These are phyloP conservation scores for Spirogloea muscicola DNA, from an alignment of 139 green algal species.

Conservation along the genomic window DNA sequence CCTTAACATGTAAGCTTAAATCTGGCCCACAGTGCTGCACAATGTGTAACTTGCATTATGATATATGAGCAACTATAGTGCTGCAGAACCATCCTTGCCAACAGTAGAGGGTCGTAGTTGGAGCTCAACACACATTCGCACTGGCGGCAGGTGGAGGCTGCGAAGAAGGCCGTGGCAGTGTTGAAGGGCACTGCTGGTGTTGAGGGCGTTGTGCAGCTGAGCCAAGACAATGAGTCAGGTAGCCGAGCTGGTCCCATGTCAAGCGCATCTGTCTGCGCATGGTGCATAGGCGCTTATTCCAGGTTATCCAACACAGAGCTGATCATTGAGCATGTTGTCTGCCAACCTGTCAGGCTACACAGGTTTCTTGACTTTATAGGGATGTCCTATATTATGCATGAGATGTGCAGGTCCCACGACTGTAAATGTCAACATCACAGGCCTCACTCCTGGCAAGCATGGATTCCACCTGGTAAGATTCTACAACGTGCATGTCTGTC, in stretches of 20 bases:
- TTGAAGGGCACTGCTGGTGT: slow-evolving; percentile 33
- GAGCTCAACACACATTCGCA: too few relatives aligned
- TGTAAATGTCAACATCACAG: slow-evolving; percentile 31
- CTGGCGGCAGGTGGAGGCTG: slow-evolving; percentile 17
- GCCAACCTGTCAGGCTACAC: background rate
- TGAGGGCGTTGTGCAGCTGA: slow-evolving; percentile 21
- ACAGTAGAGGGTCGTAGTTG: too few relatives aligned
- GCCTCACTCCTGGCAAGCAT: slow-evolving; percentile 32
- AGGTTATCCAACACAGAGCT: too few relatives aligned
- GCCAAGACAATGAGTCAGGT: slow-evolving; percentile 30
- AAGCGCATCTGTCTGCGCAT: background rate
- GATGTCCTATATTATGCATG: background rate
- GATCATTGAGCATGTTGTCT: background rate
- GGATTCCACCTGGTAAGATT: slow-evolving; percentile 38
- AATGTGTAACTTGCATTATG: too few relatives aligned
- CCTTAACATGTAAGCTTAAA: too few relatives aligned
- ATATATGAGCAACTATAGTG: too few relatives aligned
- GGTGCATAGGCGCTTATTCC: too few relatives aligned
- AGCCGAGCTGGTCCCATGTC: too few relatives aligned
- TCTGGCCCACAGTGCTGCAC: too few relatives aligned
- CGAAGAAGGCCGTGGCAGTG: slow-evolving; percentile 38
- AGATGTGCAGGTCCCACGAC: slow-evolving; percentile 23
- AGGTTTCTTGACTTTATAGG: background rate
- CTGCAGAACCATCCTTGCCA: too few relatives aligned
- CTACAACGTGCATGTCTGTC: too few relatives aligned